phyloP scores from a whole-genome alignment of 176 grass and related monocot species.

The Aegilops tauschii region DNA sequence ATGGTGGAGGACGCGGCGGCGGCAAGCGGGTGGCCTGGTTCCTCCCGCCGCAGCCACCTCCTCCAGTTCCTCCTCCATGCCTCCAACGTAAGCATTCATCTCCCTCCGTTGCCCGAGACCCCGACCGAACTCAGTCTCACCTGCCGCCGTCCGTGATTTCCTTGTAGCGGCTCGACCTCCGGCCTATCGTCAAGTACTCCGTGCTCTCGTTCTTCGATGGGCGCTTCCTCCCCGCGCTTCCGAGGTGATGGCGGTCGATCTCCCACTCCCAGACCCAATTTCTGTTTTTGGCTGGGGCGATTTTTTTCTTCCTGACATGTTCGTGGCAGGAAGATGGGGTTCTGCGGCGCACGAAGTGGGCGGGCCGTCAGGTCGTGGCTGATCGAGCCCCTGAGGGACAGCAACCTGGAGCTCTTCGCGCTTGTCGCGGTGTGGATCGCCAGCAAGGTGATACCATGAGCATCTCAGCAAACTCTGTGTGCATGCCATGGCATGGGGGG shows the following conservation, averaged over 20 bases:
- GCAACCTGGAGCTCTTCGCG: conserved; percentile 85
- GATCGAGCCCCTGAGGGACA: conserved; percentile 66
- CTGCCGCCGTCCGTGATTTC: not conserved
- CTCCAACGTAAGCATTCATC: conserved; percentile 12
- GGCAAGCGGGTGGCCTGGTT: conserved; percentile 21
- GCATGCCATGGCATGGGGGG: not conserved
- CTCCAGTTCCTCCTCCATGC: conserved; percentile 52
- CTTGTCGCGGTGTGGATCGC: conserved; percentile 79
- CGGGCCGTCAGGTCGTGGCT: conserved; percentile 58
- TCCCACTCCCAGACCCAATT: not conserved
- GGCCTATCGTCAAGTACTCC: conserved; percentile 77
- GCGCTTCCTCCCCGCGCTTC: conserved; percentile 60
- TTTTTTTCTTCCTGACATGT: not conserved
- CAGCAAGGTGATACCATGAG: conserved; percentile 54
- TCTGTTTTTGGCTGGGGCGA: not conserved
- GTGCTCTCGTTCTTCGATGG: conserved; percentile 67
- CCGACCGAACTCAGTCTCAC: not conserved
- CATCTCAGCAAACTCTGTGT: not conserved
- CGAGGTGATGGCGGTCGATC: conserved; percentile 37
- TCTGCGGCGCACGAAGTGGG: conserved; percentile 4
- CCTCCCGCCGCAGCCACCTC: conserved; percentile 26
- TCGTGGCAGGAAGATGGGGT: conserved; percentile 40
- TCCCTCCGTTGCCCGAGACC: not conserved
- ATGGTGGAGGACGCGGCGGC: not conserved
- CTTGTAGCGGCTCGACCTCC: conserved; percentile 65